A percentile compares a stretch with the other conserved stretches of the same genome.
These are phyloP conservation scores for Gossypium armourianum DNA, from an alignment of 441 rosid species.

Conservation along the genomic window DNA sequence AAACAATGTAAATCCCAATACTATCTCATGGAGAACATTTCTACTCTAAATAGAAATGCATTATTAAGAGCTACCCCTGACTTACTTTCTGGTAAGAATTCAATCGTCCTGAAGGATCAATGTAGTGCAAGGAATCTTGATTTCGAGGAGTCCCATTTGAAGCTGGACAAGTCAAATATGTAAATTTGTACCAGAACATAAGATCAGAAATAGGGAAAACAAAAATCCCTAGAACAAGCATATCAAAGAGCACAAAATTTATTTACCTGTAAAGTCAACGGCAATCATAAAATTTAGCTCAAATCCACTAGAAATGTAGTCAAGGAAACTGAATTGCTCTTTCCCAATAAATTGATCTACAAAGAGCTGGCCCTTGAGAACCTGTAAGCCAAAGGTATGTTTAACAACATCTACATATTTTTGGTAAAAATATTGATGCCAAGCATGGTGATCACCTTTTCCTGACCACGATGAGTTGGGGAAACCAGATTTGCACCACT, in stretches of 20 bases:
- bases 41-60: not conserved
- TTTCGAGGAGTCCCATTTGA: slow-evolving; percentile 65
- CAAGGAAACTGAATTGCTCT: slow-evolving; percentile 58
- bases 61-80: not conserved
- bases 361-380: slow-evolving; percentile 56
- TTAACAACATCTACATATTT: not conserved
- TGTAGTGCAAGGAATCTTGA: slow-evolving; percentile 62
- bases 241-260: slow-evolving; percentile 7
- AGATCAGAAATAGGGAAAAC: not conserved
- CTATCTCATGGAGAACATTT: not conserved
- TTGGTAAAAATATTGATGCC: not conserved
- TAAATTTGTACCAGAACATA: slow-evolving; percentile 9
- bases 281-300: slow-evolving; percentile 86
- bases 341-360: slow-evolving; percentile 54
- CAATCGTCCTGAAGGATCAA: slow-evolving; percentile 57
- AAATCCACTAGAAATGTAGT: slow-evolving; percentile 71
- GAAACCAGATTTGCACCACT: slow-evolving; percentile 35
- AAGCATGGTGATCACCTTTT: slow-evolving; percentile 37
- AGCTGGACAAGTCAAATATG: slow-evolving; percentile 30
- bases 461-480: slow-evolving; percentile 31
- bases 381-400: slow-evolving; percentile 28
- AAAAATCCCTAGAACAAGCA: not conserved
- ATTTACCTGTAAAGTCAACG: slow-evolving; percentile 69
- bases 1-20: not conserved
- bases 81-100: slow-evolving; percentile 73